Percentiles rank a stretch among this genome's conserved stretches.
Conservation (phyloP, 2,329 filamentous ascomycete genomes). For the Venturia effusa region DNA sequence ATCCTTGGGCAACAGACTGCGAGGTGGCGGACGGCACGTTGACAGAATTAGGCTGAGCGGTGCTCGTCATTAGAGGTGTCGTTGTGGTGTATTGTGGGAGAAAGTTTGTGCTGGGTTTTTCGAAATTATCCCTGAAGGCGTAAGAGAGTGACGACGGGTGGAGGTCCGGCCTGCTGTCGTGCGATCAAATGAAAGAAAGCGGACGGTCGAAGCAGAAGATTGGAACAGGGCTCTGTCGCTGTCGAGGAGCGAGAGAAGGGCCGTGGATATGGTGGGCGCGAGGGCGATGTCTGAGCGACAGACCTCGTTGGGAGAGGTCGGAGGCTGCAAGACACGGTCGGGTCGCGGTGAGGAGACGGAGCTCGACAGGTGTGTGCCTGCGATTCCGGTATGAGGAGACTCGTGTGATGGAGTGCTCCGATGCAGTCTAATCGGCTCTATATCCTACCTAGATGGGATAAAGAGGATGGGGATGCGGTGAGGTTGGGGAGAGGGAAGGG, state of each 20-base stretch:
- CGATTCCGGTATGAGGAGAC: constrained; percentile 4
- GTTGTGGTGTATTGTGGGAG: not conserved
- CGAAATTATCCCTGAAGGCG: not conserved
- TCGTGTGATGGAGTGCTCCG: not conserved
- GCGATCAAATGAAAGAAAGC: not conserved
- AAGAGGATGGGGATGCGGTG: not conserved
- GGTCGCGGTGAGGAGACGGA: not conserved
- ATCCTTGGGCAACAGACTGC: constrained; percentile 37
- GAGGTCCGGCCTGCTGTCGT: not conserved
- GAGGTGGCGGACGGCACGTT: constrained; percentile 33
- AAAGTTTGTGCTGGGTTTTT: not conserved
- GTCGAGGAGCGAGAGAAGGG: not conserved
- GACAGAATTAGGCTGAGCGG: constrained; percentile 39
- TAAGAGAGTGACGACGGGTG: constrained; percentile 8
- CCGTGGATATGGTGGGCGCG: not conserved
- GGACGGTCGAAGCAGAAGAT: not conserved
- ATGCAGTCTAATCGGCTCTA: not conserved
- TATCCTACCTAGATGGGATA: constrained; percentile 1
- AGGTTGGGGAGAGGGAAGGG: not conserved
- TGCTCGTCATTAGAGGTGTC: constrained; percentile 50
- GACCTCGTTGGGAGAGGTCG: not conserved
- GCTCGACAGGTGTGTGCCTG: not conserved
- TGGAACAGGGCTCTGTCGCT: not conserved
- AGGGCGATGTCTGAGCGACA: not conserved
- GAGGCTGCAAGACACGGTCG: constrained; percentile 1